A percentile compares a stretch with the other conserved stretches of the same genome.
Conservation (phyloP, 2,329 filamentous ascomycete genomes). For the Ustulina deusta region DNA sequence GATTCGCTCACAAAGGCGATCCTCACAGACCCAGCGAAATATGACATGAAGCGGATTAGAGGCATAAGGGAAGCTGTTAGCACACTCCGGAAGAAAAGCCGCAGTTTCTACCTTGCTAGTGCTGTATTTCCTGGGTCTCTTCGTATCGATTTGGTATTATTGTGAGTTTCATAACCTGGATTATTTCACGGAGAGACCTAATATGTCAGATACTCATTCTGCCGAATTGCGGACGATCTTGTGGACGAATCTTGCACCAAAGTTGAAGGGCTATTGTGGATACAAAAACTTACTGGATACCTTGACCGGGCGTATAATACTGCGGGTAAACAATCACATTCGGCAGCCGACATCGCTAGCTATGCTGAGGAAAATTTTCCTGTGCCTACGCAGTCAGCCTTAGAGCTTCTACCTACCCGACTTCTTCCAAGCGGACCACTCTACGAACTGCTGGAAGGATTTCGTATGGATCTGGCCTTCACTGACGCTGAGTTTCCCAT, state of each 20-base stretch:
- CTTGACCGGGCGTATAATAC: constrained; percentile 65
- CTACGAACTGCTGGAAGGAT: constrained; percentile 74
- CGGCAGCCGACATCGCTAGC: constrained; percentile 40
- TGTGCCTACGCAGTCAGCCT: constrained; percentile 61
- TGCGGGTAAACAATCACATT: constrained; percentile 45
- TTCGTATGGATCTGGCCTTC: constrained; percentile 75
- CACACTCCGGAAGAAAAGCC: constrained; percentile 72
- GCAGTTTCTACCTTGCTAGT: constrained; percentile 80
- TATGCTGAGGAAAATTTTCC: constrained; percentile 66
- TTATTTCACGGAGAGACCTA: constrained; percentile 17
- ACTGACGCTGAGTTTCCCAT: constrained; percentile 64
- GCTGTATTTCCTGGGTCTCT: constrained; percentile 75
- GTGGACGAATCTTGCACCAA: constrained; percentile 71
- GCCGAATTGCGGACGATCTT: constrained; percentile 78
- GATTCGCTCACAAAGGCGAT: constrained; percentile 65
- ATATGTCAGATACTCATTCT: constrained; percentile 74
- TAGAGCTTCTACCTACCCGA: constrained; percentile 68
- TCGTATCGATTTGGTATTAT: constrained; percentile 73
- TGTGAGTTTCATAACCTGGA: constrained; percentile 56
- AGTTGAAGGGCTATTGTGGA: constrained; percentile 67
- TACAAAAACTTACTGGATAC: constrained; percentile 68
- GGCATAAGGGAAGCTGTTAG: constrained; percentile 70
- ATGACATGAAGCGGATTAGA: constrained; percentile 68
- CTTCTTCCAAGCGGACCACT: constrained; percentile 70
- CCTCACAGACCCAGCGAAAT: constrained; percentile 58